Base-by-base conservation (phyloP, 768 basidiomycete genomes). In the Termitomyces sp. region DNA sequence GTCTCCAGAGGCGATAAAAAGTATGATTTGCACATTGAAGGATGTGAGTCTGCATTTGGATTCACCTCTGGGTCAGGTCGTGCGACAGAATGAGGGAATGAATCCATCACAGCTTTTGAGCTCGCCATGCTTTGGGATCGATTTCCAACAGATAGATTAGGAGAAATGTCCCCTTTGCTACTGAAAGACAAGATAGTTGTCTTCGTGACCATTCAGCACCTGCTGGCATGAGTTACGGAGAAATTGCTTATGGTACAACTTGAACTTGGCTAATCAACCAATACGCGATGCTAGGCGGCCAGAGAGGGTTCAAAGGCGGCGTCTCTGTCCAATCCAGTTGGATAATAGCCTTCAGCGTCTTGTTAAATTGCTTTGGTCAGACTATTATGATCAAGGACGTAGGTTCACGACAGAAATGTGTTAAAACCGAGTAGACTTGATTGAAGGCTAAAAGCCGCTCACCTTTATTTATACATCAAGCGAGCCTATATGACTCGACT, bases 1-100 rank as follows among this genome's bases (percentile, higher is more conserved):
- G 80, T 82, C 49, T 76, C 72, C 15, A 85, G 64, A 47, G 81
- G 74, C 1, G 84, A 81, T 29, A 68, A 70, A 42, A 86, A 68
- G 61, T 73, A 76, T 11, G 58, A 34, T 5, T 65, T 57, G 37
- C 51, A 66, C 52, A 61, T 61, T 50, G 63, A 59, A n/a, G 66
- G 65, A 58, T 64, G 47, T 25, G 1, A 5, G 4, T 50, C 49
- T 20, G 59, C 14, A 43, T 34, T 12, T 10, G 40, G 17, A 15
- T 34, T 45, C 29, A 29, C 56, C 57, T 40, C 53, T 38, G 50
- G 8, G 36, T 36, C 43, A 25, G 57, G n/a, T 53, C 5, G 38
- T 53, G 45, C 36, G 49, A 43, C 10, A 25, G 10, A 29, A 17
- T 17, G 43, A 15, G 50, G 14, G 8, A 10, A 42, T 14, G 34